Conservation (phyloP, 2,329 filamentous ascomycete genomes). For the Verticillium isaacii region DNA sequence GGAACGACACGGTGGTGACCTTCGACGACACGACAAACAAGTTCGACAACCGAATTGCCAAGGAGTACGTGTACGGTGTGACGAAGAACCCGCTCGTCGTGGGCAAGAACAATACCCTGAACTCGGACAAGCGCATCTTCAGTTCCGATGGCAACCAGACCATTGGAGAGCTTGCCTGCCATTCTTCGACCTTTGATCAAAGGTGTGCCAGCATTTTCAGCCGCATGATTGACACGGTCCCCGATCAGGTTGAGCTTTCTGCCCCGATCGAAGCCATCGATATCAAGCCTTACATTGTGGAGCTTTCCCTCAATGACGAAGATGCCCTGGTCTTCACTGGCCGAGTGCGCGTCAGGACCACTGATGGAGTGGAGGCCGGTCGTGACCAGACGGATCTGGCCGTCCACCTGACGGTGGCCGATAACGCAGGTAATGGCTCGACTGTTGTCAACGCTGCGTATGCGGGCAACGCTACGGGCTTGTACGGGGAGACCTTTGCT, state of each 20-base stretch:
- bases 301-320: conserved; percentile 19
- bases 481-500: conserved; percentile 19
- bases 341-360: conserved; percentile 18
- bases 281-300: conserved; percentile 25
- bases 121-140: conserved; percentile 17
- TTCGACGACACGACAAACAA: conserved; percentile 22
- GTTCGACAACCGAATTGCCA: conserved; percentile 17
- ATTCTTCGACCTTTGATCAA: conserved; percentile 29
- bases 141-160: conserved; percentile 29
- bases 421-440: conserved; percentile 11
- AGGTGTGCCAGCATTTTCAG: conserved; percentile 22
- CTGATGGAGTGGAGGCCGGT: conserved; percentile 5
- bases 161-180: conserved; percentile 30
- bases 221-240: conserved; percentile 30
- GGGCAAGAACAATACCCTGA: conserved; percentile 15
- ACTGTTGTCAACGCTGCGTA: conserved; percentile 2
- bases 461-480: conserved; percentile 17
- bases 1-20: conserved; percentile 24
- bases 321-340: conserved; percentile 20
- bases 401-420: conserved; percentile 8
- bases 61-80: conserved; percentile 13
- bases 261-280: conserved; percentile 22
- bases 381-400: conserved; percentile 11
- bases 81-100: conserved; percentile 16
- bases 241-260: conserved; percentile 20